Evolutionary conservation across 768 basidiomycete species (phyloP), one percentile per base, ranked within the genome.

Genomic region (Leccinum subtestaceum): DNA sequence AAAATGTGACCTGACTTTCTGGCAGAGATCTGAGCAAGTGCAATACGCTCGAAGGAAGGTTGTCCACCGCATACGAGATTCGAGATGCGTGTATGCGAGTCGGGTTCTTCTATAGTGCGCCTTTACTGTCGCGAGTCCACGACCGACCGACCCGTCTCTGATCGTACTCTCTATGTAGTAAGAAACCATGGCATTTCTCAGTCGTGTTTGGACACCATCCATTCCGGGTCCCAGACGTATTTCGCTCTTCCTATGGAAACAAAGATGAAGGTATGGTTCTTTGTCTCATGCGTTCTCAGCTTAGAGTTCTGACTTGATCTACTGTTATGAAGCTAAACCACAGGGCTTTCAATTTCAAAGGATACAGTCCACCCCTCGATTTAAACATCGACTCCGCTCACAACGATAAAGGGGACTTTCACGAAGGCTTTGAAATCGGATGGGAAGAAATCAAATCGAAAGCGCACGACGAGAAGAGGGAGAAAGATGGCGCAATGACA

Each of bases 361-460:
- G 88, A n/a, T 91, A 90, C 71, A 86, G 78, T 54, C 82, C 85
- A 3, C 70, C 93, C 2, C 77, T 88, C 8, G 87, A 85, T 55
- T 84, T 82, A 53, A 93, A 93, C 68, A 88, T 86, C 54, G 82
- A 94, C 65, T 84, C 89, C 0, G 56, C 63, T 11, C 84, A 84
- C 49, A 76, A 81, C 27, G 81, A 83, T 51, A 75, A 81, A n/a
- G 93, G 94, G 1, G 95, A 98, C 69, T 73, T 95, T 56, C 92
- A 95, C 67, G 94, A 98, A 72, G 93, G 87, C 2, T 96, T 95
- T 70, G 88, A 94, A 65, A 79, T 96, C 57, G 91, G 91, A 3
- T 87, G 84, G 81, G 89, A 93, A 68, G 72, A 77, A 27, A 67
- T 81, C 0, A 64, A 75, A 10, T 58, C 66, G 11, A 68, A 68